A percentile compares a stretch with the other conserved stretches of the same genome.
Evolutionary conservation across 129 eudicot species (phyloP).

Genomic region (Escallonia rubra): DNA sequence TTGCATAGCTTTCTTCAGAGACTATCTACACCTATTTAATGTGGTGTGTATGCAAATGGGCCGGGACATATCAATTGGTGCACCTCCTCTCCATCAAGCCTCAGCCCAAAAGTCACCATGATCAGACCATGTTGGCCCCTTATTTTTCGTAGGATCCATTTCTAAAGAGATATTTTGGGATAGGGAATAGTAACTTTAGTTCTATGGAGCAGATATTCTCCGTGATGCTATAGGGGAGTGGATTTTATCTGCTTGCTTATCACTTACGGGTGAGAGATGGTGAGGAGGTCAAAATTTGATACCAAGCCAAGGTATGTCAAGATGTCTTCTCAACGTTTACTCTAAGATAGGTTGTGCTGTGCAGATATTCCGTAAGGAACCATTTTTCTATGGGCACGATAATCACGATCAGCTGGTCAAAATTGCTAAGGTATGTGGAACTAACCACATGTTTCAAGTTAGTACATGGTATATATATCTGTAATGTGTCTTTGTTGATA

Average conservation of each 20-base stretch:
- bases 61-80: constrained; percentile 4
- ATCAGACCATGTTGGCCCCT: background rate
- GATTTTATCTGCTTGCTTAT: constrained; percentile 8
- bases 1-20: background rate
- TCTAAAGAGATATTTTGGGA: background rate
- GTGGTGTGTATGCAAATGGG: background rate
- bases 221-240: background rate
- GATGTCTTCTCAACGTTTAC: constrained; percentile 15
- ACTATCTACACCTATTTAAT: background rate
- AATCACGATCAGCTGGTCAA: constrained; percentile 78
- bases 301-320: constrained; percentile 1
- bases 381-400: constrained; percentile 78
- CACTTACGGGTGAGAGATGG: background rate
- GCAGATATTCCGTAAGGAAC: constrained; percentile 85
- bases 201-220: background rate
- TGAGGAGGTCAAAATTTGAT: background rate
- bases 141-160: background rate
- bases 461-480: no score
- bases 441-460: background rate
- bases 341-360: constrained; percentile 14
- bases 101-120: background rate
- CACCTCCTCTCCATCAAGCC: constrained; percentile 4
- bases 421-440: constrained; percentile 63
- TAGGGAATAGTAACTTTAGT: background rate
- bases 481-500: no score